Conservation (phyloP, 371 early-diverging fungal genomes). For the Haplosporangium sp. region DNA sequence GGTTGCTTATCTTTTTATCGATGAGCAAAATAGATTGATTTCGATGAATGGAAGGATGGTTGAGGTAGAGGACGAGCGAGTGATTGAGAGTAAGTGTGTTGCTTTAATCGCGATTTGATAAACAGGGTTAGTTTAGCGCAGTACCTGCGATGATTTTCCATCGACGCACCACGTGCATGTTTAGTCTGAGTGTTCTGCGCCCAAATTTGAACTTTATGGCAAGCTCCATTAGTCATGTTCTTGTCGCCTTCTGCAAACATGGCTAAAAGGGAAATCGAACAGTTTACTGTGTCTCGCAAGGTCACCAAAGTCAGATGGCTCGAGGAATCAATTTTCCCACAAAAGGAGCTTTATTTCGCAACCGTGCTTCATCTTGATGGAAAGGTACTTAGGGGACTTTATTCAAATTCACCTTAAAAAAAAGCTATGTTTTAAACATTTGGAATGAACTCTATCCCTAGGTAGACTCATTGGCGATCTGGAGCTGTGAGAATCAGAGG, state of each 20-base stretch:
- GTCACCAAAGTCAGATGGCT: slow-evolving; percentile 16
- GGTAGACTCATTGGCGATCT: slow-evolving; percentile 13
- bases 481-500: slow-evolving; percentile 11
- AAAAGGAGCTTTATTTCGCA: slow-evolving; percentile 7
- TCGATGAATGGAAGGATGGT: not conserved
- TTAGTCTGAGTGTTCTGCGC: not conserved
- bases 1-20: not conserved
- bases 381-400: not conserved
- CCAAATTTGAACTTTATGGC: too few relatives aligned
- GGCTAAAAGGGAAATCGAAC: slow-evolving; percentile 14
- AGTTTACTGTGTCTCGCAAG: slow-evolving; percentile 17
- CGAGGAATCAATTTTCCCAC: slow-evolving; percentile 6
- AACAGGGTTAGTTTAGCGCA: not conserved
- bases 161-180: slow-evolving; percentile 11
- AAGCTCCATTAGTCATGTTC: too few relatives aligned
- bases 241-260: not conserved
- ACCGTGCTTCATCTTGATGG: slow-evolving; percentile 17
- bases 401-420: too few relatives aligned
- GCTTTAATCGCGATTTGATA: not conserved
- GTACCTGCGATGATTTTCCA: slow-evolving; percentile 11
- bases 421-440: too few relatives aligned
- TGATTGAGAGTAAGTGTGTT: too few relatives aligned
- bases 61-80: not conserved
- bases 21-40: too few relatives aligned
- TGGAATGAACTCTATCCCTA: not conserved